A percentile compares a stretch with the other conserved stretches of the same genome.
These are phyloP conservation scores for Penicillium lagena DNA, from an alignment of 495 filamentous ascomycete species.

Conservation along the genomic window DNA sequence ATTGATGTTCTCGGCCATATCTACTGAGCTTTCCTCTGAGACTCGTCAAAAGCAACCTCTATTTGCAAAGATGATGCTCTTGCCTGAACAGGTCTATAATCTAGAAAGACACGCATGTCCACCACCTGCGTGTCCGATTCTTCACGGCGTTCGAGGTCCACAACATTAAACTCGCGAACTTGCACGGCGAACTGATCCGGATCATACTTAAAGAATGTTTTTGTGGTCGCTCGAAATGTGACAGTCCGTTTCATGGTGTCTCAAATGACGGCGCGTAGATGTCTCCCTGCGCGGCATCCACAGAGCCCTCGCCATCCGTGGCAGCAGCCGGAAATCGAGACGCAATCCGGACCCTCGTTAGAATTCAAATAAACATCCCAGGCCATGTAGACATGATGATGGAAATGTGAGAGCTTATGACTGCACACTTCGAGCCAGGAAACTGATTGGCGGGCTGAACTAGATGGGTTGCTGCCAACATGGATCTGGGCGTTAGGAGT, in stretches of 20 bases:
- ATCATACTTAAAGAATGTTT: slow-evolving; percentile 14
- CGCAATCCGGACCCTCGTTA: not conserved
- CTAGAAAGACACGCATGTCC: slow-evolving; percentile 17
- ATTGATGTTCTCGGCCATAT: too few relatives aligned
- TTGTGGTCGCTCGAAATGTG: slow-evolving; percentile 18
- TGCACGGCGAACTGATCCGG: slow-evolving; percentile 15
- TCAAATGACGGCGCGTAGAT: slow-evolving; percentile 5
- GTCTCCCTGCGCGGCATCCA: not conserved
- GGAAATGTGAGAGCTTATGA: slow-evolving; percentile 8
- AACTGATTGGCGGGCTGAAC: slow-evolving; percentile 1
- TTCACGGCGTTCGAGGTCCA: slow-evolving; percentile 9
- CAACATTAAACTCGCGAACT: slow-evolving; percentile 17
- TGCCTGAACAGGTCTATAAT: slow-evolving; percentile 14
- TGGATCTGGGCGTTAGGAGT: slow-evolving; percentile 11
- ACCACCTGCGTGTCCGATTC: slow-evolving; percentile 9
- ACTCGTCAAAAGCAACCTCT: slow-evolving; percentile 5
- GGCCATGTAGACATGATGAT: slow-evolving; percentile 12
- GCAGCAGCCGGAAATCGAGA: not conserved
- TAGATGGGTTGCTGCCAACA: slow-evolving; percentile 13
- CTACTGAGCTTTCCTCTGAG: not conserved
- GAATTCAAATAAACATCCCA: slow-evolving; percentile 18
- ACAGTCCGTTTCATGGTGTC: slow-evolving; percentile 14
- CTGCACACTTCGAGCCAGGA: slow-evolving; percentile 13
- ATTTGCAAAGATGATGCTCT: slow-evolving; percentile 9
- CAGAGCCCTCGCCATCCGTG: not conserved